A percentile compares a stretch with the other conserved stretches of the same genome.
Evolutionary conservation across 345 rosid species (phyloP).

Genomic region (Abelmoschus esculentus): DNA sequence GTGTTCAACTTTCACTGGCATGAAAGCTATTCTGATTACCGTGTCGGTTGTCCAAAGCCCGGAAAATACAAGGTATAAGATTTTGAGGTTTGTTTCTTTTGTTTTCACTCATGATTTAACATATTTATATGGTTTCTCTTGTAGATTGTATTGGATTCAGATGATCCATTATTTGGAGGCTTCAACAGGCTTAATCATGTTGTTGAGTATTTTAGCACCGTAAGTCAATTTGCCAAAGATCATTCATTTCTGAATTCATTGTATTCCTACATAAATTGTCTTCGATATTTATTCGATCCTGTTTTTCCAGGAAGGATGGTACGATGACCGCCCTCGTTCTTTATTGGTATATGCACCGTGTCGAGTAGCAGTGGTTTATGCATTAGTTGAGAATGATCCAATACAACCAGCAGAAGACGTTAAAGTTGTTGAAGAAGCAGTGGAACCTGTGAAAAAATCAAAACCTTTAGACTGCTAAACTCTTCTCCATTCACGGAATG

Average conservation of each 20-base stretch:
- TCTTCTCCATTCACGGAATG: not conserved
- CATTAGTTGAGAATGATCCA: slow-evolving; percentile 41
- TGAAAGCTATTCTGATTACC: slow-evolving; percentile 74
- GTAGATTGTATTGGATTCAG: slow-evolving; percentile 80
- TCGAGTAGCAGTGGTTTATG: slow-evolving; percentile 84
- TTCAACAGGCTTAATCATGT: slow-evolving; percentile 49
- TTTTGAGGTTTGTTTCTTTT: not conserved
- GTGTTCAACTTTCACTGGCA: slow-evolving; percentile 93
- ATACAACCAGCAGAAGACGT: not conserved
- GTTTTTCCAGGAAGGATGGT: slow-evolving; percentile 57
- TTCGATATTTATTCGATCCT: not conserved
- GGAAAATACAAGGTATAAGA: slow-evolving; percentile 82
- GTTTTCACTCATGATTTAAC: not conserved
- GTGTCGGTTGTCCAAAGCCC: slow-evolving; percentile 70
- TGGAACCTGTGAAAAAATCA: not conserved
- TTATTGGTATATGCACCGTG: slow-evolving; percentile 76
- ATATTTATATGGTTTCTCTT: not conserved
- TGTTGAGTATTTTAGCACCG: slow-evolving; percentile 64
- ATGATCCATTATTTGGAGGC: slow-evolving; percentile 71
- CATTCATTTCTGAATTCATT: not conserved
- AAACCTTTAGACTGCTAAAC: slow-evolving; percentile 1
- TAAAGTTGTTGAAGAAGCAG: not conserved
- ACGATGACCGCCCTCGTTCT: slow-evolving; percentile 61
- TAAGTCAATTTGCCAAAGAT: slow-evolving; percentile 28
- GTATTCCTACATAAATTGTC: not conserved